These are phyloP conservation scores for Psilocybe subaeruginosa DNA, from an alignment of 768 basidiomycete genomes.

Conservation along the genomic window DNA sequence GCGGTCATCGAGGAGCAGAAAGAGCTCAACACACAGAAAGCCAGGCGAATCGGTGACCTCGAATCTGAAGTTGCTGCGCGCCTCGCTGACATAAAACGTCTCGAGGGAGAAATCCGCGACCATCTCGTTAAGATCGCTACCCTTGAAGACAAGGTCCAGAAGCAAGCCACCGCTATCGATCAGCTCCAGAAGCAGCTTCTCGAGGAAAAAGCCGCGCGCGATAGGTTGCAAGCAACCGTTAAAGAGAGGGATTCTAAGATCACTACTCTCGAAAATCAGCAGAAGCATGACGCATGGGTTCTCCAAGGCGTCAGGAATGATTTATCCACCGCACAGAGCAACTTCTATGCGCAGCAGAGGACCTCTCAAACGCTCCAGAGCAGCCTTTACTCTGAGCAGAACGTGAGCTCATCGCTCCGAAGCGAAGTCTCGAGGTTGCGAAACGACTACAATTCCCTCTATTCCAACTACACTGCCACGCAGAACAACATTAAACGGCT, in stretches of 20 bases:
- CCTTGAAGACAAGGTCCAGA: background rate
- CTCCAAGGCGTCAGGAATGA: background rate
- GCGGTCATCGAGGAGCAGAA: background rate
- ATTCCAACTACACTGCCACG: background rate
- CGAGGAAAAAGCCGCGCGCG: background rate
- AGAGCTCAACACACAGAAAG: background rate
- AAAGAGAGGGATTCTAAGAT: background rate
- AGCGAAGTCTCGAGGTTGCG: background rate
- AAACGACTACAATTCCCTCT: background rate
- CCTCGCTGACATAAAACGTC: background rate
- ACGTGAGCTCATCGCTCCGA: background rate
- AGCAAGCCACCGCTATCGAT: background rate
- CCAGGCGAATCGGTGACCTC: background rate
- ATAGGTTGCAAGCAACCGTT: background rate
- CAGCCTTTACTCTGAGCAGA: background rate
- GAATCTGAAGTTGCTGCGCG: background rate
- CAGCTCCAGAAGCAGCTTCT: background rate
- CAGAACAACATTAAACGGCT: background rate
- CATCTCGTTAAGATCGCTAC: background rate
- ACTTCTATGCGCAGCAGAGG: background rate
- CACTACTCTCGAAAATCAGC: background rate
- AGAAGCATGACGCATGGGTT: background rate
- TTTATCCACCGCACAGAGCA: background rate
- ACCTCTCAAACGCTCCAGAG: background rate
- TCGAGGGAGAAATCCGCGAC: background rate